These are phyloP conservation scores for Lepidium campestre DNA, from an alignment of 441 rosid genomes.

Conservation along the genomic window DNA sequence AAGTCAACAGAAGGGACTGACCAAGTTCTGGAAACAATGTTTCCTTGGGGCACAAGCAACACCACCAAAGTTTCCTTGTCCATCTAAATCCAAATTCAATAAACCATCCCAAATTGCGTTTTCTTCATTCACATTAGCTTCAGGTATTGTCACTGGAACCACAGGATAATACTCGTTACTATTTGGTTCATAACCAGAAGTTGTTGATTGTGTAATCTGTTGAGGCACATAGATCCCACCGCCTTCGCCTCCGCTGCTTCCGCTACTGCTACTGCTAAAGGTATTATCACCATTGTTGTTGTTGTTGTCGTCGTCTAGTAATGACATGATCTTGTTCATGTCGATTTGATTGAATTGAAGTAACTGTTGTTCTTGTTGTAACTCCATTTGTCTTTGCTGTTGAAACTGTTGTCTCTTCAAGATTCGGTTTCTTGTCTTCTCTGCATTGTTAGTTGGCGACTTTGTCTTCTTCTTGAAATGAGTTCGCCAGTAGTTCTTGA, in stretches of 20 bases:
- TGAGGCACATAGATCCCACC: constrained; percentile 22
- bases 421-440: constrained; percentile 46
- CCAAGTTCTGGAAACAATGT: constrained; percentile 18
- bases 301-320: constrained; percentile 42
- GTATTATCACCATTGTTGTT: constrained; percentile 17
- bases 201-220: constrained; percentile 6
- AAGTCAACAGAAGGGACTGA: constrained; percentile 20
- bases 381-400: constrained; percentile 41
- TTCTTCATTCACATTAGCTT: constrained; percentile 13
- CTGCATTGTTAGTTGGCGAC: constrained; percentile 36
- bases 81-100: constrained; percentile 27
- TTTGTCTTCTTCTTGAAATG: constrained; percentile 86
- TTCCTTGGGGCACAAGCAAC: constrained; percentile 20
- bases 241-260: constrained; percentile 17
- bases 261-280: constrained; percentile 24
- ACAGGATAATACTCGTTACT: constrained; percentile 2
- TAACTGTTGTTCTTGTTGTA: constrained; percentile 39
- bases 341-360: constrained; percentile 47
- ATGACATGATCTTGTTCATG: constrained; percentile 54
- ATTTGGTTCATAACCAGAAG: constrained; percentile 21
- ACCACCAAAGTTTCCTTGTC: constrained; percentile 18
- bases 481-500: constrained; percentile 92
- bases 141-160: constrained; percentile 8
- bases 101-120: constrained; percentile 16
- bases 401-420: constrained; percentile 67